Percentiles rank a stretch among this genome's conserved stretches.
These are phyloP conservation scores for Aspergillus wentii DNA, from an alignment of 495 filamentous ascomycete genomes.

Conservation along the genomic window DNA sequence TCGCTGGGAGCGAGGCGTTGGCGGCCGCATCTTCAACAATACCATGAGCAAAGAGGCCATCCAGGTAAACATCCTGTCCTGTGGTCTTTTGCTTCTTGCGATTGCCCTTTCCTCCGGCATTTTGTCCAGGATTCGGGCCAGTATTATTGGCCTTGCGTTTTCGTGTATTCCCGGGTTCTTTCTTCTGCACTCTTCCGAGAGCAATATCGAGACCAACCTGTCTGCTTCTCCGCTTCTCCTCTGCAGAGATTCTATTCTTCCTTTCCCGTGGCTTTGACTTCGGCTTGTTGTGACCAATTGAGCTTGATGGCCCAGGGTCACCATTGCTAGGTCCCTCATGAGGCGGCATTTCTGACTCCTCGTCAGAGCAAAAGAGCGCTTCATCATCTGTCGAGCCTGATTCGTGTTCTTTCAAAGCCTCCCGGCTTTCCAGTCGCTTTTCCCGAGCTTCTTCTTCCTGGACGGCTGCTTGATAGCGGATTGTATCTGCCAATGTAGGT, in stretches of 20 bases:
- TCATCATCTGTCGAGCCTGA: too few relatives aligned
- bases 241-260: slow-evolving; percentile 8
- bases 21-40: slow-evolving; percentile 15
- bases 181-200: neutral
- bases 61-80: slow-evolving; percentile 1
- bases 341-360: too few relatives aligned
- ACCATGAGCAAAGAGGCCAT: slow-evolving; percentile 4
- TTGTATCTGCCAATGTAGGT: too few relatives aligned
- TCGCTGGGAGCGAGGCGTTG: slow-evolving; percentile 5
- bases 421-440: too few relatives aligned
- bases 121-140: neutral
- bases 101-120: too few relatives aligned
- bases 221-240: slow-evolving; percentile 10
- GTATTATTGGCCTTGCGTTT: neutral
- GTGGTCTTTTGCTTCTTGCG: slow-evolving; percentile 1
- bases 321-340: too few relatives aligned
- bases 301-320: too few relatives aligned
- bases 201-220: slow-evolving; percentile 9
- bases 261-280: neutral
- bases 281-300: too few relatives aligned
- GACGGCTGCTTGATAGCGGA: too few relatives aligned
- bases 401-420: too few relatives aligned
- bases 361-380: too few relatives aligned
- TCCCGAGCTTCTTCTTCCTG: too few relatives aligned
- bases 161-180: neutral